A percentile compares a stretch with the other conserved stretches of the same genome.
These are phyloP conservation scores for Cercospora berteroae DNA, from an alignment of 2,329 filamentous ascomycete species.

Conservation along the genomic window DNA sequence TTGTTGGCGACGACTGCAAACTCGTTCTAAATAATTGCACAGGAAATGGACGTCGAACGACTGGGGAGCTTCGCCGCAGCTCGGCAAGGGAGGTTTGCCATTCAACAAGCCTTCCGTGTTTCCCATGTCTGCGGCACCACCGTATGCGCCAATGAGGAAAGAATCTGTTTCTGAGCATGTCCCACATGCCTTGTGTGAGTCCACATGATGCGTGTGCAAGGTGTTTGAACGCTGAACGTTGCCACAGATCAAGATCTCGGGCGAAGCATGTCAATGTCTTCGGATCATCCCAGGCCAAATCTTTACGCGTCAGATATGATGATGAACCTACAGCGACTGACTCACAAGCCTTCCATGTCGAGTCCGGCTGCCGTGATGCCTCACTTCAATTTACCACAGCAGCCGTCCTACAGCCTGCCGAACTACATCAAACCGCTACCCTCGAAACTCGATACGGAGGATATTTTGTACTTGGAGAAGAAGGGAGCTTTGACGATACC, in stretches of 20 bases:
- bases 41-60: conserved; percentile 40
- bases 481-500: conserved; percentile 85
- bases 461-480: conserved; percentile 75
- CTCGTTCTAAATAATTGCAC: conserved; percentile 1
- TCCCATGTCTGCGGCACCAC: conserved; percentile 36
- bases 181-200: conserved; percentile 63
- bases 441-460: conserved; percentile 71
- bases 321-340: conserved; percentile 33
- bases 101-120: conserved; percentile 27
- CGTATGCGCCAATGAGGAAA: conserved; percentile 33
- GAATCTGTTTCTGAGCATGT: conserved; percentile 48
- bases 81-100: conserved; percentile 21
- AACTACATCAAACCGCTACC: conserved; percentile 79
- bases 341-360: conserved; percentile 28
- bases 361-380: conserved; percentile 29
- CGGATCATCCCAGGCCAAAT: conserved; percentile 21
- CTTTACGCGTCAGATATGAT: conserved; percentile 34
- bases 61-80: conserved; percentile 24
- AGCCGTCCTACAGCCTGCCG: conserved; percentile 49
- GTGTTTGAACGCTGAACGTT: conserved; percentile 10
- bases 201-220: background rate
- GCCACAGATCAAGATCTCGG: conserved; percentile 33
- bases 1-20: background rate
- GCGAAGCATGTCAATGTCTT: conserved; percentile 26
- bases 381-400: conserved; percentile 28